phyloP scores from a whole-genome alignment of 441 rosid genomes.

The Croton setiger region DNA sequence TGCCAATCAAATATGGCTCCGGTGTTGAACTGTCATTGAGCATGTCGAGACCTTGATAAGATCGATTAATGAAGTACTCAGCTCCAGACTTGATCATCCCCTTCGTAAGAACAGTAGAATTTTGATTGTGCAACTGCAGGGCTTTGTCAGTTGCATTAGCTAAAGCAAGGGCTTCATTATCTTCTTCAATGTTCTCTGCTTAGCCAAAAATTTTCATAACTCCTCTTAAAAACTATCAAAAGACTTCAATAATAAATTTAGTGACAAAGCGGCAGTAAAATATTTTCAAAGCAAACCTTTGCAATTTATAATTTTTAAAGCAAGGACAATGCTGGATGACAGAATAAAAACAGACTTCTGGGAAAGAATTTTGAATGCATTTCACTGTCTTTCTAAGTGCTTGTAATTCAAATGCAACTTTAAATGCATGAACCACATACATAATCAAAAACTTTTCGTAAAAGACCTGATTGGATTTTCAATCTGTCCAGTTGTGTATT shows the following conservation, averaged over 20 bases:
- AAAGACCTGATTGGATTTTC: background rate
- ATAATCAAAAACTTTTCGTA: background rate
- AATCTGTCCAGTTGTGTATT: too few species aligned
- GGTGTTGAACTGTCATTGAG: conserved; percentile 39
- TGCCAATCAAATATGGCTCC: conserved; percentile 57
- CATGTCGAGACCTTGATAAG: conserved; percentile 75
- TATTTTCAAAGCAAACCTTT: background rate
- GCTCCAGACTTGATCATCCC: conserved; percentile 69
- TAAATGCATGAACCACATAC: background rate
- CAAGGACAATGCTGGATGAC: background rate
- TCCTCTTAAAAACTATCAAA: background rate
- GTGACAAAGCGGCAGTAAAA: background rate
- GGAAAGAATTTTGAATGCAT: background rate
- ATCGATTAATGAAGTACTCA: conserved; percentile 53
- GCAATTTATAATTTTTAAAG: background rate
- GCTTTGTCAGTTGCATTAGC: conserved; percentile 60
- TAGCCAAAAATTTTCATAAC: conserved; percentile 24
- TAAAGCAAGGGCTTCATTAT: conserved; percentile 55
- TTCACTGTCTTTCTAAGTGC: background rate
- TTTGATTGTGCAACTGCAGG: conserved; percentile 49
- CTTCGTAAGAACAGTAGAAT: conserved; percentile 37
- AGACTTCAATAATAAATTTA: too few species aligned
- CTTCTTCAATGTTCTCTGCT: conserved; percentile 35
- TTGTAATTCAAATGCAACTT: background rate
- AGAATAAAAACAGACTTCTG: background rate